phyloP scores from a whole-genome alignment of 2,329 filamentous ascomycete species.

The Fusarium annulatum region DNA sequence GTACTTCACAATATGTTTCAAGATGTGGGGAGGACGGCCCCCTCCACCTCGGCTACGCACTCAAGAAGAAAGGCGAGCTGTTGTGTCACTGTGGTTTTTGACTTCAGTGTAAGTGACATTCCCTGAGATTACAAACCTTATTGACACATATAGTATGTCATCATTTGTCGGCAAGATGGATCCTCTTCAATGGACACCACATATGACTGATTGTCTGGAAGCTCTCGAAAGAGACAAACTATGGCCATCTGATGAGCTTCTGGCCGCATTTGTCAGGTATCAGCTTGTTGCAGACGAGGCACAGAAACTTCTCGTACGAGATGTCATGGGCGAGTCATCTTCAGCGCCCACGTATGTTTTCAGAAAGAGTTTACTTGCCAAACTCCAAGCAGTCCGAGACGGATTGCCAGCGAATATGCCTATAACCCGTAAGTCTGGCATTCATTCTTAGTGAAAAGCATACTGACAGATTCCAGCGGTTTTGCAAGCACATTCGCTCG shows the following conservation, averaged over 20 bases:
- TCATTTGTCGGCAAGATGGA: slow-evolving; percentile 61
- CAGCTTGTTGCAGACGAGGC: slow-evolving; percentile 56
- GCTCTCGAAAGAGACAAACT: slow-evolving; percentile 59
- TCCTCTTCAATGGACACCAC: slow-evolving; percentile 65
- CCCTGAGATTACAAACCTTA: not conserved
- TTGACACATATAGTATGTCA: slow-evolving; percentile 46
- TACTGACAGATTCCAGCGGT: slow-evolving; percentile 41
- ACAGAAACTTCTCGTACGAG: slow-evolving; percentile 46
- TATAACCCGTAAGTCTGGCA: slow-evolving; percentile 43
- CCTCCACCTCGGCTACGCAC: slow-evolving; percentile 52
- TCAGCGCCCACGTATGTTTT: slow-evolving; percentile 49
- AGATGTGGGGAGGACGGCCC: slow-evolving; percentile 47
- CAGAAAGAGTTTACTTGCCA: slow-evolving; percentile 46
- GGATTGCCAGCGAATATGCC: slow-evolving; percentile 38
- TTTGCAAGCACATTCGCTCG: slow-evolving; percentile 46
- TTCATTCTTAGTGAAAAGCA: not conserved
- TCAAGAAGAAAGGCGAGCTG: slow-evolving; percentile 61
- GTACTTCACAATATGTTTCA: slow-evolving; percentile 51
- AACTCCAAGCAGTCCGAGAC: slow-evolving; percentile 44
- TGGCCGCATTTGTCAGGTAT: slow-evolving; percentile 52
- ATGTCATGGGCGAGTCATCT: slow-evolving; percentile 43
- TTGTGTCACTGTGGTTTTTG: slow-evolving; percentile 59
- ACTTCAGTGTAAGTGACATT: slow-evolving; percentile 49
- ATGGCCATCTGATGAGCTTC: slow-evolving; percentile 59
- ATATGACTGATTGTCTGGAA: slow-evolving; percentile 68